Percentiles rank a stretch among this genome's conserved stretches.
phyloP scores from a whole-genome alignment of 495 filamentous ascomycete genomes.

The Aspergillus kassunensis region DNA sequence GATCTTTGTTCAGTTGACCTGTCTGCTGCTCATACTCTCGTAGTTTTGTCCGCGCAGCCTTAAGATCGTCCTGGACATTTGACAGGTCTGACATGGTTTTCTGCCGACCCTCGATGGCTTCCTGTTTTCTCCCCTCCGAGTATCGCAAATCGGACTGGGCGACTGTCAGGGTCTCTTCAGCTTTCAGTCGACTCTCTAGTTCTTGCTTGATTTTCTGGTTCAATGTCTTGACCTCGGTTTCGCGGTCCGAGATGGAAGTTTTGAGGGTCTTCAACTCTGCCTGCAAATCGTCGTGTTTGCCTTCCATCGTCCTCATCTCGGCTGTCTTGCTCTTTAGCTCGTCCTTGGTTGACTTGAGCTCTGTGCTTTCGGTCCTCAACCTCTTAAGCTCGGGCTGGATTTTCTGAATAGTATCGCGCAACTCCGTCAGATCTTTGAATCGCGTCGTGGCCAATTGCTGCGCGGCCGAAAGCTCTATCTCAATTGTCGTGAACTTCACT shows the following conservation, averaged over 20 bases:
- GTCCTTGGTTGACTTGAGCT: conserved; percentile 66
- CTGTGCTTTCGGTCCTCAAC: conserved; percentile 68
- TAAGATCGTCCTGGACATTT: conserved; percentile 65
- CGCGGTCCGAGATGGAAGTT: conserved; percentile 64
- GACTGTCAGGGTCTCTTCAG: conserved; percentile 71
- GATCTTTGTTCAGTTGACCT: conserved; percentile 59
- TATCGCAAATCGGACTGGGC: conserved; percentile 70
- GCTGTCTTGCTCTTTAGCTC: conserved; percentile 63
- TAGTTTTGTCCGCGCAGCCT: conserved; percentile 56
- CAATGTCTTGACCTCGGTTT: conserved; percentile 69
- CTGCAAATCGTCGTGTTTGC: conserved; percentile 74
- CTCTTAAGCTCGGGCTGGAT: conserved; percentile 77
- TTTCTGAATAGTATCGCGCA: conserved; percentile 74
- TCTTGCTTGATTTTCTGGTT: conserved; percentile 74
- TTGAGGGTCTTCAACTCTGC: conserved; percentile 66
- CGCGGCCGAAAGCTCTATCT: conserved; percentile 81
- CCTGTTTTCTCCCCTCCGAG: conserved; percentile 71
- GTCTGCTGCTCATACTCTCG: conserved; percentile 70
- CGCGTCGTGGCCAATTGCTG: conserved; percentile 79
- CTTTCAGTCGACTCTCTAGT: conserved; percentile 61
- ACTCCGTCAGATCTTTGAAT: conserved; percentile 82
- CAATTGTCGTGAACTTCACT: conserved; percentile 60
- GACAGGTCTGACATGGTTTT: conserved; percentile 62
- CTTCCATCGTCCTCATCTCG: conserved; percentile 71
- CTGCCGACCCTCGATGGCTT: conserved; percentile 68